Base-by-base conservation (phyloP, 2,329 filamentous ascomycete species). In the Aspergillus costaricaensis region DNA sequence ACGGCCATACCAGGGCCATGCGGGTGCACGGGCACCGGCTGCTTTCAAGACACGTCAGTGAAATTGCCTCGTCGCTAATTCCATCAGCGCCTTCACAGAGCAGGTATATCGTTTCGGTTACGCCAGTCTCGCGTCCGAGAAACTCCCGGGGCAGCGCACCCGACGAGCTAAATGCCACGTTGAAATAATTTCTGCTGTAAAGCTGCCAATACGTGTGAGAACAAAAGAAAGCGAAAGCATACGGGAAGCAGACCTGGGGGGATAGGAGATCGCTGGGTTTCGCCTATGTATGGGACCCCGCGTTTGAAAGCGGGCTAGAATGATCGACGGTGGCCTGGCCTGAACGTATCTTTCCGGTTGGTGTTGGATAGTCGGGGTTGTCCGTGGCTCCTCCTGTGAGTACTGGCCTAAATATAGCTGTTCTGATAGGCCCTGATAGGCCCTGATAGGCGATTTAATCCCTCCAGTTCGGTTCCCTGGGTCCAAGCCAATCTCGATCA, bases 11-110 rank as follows among this genome's bases (percentile, higher is more conserved):
- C 36, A 51, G 27, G 49, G 25, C 23, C 5, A 58, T 44, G 47
- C 58, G 49, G 32, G 50, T 39, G 59, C 51, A 55, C 55, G 32
- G 55, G 19, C 44, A 15, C 51, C 36, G 50, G 10, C n/a, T 32
- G 17, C 12, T 41, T 43, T 21, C 4, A 30, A 27, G 53, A 55
- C 53, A 47, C 53, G 41, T 55, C 53, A 55, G 9, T 47, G 15
- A 43, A 25, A 32, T 9, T 27, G 15, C 25, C 41, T 19, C 23
- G 39, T 10, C 9, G 9, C 47, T 32, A 32, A 17, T 50, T 10
- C 15, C 15, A 32, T 12, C 25, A 8, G 47, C 25, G 23, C 47
- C 32, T 50, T 27, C 15, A 3, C 47, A 17, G 25, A 50, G n/a
- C 17, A 30, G 47, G 9, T n/a, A 30, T 30, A 15, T 50, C 10